Evolutionary conservation across 192 early-diverging fungal genomes (phyloP).

Genomic region (Mortierella antarctica): DNA sequence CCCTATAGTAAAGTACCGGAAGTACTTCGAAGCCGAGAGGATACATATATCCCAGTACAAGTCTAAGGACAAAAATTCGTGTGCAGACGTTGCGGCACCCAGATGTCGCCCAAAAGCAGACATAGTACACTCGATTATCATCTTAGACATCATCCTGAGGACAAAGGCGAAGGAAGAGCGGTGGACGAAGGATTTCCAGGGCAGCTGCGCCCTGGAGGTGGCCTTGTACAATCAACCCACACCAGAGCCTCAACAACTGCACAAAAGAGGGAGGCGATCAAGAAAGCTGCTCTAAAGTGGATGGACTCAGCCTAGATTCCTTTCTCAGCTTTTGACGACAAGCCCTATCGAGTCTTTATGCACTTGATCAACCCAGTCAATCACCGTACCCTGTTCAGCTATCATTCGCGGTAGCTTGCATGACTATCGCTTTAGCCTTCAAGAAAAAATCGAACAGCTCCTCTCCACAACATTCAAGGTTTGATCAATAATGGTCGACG

Average conservation of each 20-base stretch:
- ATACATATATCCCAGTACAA: background rate
- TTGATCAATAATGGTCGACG: conserved; percentile 3
- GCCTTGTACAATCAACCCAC: conserved; percentile 7
- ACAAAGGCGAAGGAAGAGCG: background rate
- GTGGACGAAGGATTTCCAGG: background rate
- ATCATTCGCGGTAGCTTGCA: background rate
- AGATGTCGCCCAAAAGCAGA: background rate
- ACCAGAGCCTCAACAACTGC: background rate
- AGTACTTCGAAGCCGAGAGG: background rate
- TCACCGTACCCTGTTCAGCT: background rate
- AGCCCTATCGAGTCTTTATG: background rate
- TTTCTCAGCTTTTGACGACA: conserved; percentile 4
- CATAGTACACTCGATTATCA: background rate
- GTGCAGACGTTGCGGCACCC: background rate
- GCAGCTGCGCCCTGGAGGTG: background rate
- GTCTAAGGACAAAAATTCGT: background rate
- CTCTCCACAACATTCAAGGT: background rate
- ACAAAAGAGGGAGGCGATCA: background rate
- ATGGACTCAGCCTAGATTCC: background rate
- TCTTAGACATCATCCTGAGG: background rate
- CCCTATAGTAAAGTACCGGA: background rate
- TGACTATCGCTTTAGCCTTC: conserved; percentile 1
- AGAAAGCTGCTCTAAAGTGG: conserved; percentile 7
- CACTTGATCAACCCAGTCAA: conserved; percentile 5
- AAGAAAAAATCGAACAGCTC: conserved; percentile 1